Evolutionary conservation across 2,329 filamentous ascomycete species (phyloP).

Genomic region (Aspergillus tanneri): DNA sequence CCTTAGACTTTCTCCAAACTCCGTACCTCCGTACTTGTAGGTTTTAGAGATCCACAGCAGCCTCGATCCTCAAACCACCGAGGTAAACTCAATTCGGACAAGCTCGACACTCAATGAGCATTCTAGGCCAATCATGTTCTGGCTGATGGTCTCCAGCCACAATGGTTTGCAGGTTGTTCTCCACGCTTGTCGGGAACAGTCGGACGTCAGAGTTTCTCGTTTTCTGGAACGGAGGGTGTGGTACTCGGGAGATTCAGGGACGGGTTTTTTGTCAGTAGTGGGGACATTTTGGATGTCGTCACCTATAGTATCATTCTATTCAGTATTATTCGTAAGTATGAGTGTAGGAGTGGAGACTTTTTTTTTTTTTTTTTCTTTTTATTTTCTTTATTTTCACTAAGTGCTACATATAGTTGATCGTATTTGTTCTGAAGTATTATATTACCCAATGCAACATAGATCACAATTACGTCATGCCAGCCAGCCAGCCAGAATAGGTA

Average conservation of each 20-base stretch:
- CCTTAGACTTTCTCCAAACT: no score
- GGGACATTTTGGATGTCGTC: background rate
- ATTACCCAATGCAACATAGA: no score
- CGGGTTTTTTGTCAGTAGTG: constrained; percentile 1
- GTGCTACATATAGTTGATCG: no score
- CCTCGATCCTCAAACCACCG: constrained; percentile 1
- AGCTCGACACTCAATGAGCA: background rate
- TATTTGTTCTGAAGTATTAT: no score
- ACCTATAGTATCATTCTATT: no score
- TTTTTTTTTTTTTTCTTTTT: constrained; percentile 3
- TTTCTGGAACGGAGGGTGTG: background rate
- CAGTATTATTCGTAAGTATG: background rate
- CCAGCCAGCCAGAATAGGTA: no score
- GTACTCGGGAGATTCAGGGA: constrained; percentile 13
- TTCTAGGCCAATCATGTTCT: constrained; percentile 3
- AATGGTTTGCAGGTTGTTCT: constrained; percentile 6
- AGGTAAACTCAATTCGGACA: constrained; percentile 9
- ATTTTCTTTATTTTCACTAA: background rate
- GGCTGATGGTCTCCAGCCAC: constrained; percentile 4
- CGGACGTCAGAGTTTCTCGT: constrained; percentile 11
- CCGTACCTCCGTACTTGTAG: no score
- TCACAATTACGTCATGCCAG: no score
- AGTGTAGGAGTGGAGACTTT: no score
- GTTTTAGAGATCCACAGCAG: constrained; percentile 3
- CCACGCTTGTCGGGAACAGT: constrained; percentile 17